phyloP scores from a whole-genome alignment of 1,284 basidiomycete species.

The Ustanciosporium gigantosporum region DNA sequence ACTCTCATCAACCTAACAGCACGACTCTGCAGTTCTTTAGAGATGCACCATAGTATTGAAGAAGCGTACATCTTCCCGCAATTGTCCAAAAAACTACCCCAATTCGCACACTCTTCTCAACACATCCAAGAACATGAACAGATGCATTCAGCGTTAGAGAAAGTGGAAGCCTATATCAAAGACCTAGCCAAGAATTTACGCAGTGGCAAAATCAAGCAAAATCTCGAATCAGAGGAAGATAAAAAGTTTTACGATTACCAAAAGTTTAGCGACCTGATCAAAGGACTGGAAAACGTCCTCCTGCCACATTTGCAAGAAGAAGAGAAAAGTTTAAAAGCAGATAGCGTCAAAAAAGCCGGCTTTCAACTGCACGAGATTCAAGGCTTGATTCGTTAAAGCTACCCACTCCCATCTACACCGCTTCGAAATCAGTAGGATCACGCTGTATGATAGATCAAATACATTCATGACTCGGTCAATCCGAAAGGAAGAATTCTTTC shows the following conservation, averaged over 20 bases:
- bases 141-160: constrained; percentile 33
- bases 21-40: constrained; percentile 25
- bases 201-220: constrained; percentile 5
- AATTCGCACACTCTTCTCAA: constrained; percentile 32
- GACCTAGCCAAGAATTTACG: constrained; percentile 4
- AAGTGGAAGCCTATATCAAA: constrained; percentile 15
- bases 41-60: constrained; percentile 53
- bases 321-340: constrained; percentile 35
- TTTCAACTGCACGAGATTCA: constrained; percentile 28
- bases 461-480: background rate
- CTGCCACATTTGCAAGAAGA: constrained; percentile 46
- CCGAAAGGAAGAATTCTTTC: background rate
- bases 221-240: constrained; percentile 1
- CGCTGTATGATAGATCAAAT: constrained; percentile 3
- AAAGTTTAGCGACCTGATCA: constrained; percentile 11
- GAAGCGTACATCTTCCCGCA: constrained; percentile 51
- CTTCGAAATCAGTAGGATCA: too few relatives aligned
- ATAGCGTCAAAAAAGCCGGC: constrained; percentile 33
- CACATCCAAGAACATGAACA: constrained; percentile 37
- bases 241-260: constrained; percentile 27
- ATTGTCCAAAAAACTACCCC: constrained; percentile 44
- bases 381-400: constrained; percentile 17
- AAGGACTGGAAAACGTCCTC: constrained; percentile 18
- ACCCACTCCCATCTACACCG: too few relatives aligned
- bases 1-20: constrained; percentile 16